Conservation (phyloP, 192 early-diverging fungal genomes). For the Dimargaris cristalligena region DNA sequence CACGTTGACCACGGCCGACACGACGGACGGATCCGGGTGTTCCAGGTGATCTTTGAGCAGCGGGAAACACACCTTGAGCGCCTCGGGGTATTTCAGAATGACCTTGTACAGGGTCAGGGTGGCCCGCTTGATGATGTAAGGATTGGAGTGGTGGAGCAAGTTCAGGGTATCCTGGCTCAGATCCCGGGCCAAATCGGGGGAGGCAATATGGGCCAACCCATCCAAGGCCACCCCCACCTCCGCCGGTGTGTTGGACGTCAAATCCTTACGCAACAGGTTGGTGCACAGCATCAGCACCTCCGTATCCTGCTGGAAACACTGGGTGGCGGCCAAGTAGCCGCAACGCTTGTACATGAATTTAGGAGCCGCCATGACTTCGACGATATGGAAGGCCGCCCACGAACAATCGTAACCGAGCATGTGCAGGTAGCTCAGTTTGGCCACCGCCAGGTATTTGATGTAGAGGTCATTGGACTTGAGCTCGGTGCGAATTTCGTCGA, state of each 20-base stretch:
- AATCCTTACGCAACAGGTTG: conserved; percentile 94
- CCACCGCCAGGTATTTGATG: conserved; percentile 71
- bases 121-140: conserved; percentile 85
- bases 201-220: conserved; percentile 81
- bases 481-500: conserved; percentile 84
- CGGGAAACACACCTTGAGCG: conserved; percentile 61
- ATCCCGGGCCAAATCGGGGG: conserved; percentile 76
- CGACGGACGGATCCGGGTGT: conserved; percentile 84
- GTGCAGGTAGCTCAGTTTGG: conserved; percentile 82
- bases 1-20: conserved; percentile 84
- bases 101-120: conserved; percentile 76
- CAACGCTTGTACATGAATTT: conserved; percentile 72
- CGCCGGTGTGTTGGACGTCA: conserved; percentile 61
- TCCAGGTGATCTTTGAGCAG: conserved; percentile 74
- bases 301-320: conserved; percentile 80
- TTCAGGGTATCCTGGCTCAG: conserved; percentile 69
- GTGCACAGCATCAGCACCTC: conserved; percentile 93
- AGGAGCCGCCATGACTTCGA: conserved; percentile 90
- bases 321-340: conserved; percentile 82
- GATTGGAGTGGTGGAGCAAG: conserved; percentile 81
- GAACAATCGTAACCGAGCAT: conserved; percentile 96
- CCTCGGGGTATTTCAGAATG: conserved; percentile 81
- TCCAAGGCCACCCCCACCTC: conserved; percentile 86
- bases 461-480: conserved; percentile 68
- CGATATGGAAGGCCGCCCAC: conserved; percentile 91